Conservation (phyloP, 352 stramenopile genomes). For the Phytopythium boreale region DNA sequence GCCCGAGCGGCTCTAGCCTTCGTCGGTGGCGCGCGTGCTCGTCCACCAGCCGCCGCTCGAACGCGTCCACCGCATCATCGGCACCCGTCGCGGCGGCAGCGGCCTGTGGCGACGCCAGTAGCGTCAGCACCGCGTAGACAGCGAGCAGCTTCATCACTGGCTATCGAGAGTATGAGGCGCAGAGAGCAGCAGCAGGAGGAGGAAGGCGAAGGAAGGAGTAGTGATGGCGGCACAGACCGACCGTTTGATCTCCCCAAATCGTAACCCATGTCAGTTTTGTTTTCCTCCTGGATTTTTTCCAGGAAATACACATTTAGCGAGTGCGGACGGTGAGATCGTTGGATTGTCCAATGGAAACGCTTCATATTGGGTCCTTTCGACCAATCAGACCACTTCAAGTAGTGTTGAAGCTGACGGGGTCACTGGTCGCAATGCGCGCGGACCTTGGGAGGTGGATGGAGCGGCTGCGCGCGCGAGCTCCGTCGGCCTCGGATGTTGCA, state of each 20-base stretch:
- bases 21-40: slow-evolving; percentile 17
- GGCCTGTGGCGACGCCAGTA: background rate
- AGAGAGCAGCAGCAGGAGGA: background rate
- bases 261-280: slow-evolving; percentile 1
- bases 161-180: background rate
- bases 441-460: no score
- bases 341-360: background rate
- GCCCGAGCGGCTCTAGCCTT: slow-evolving; percentile 28
- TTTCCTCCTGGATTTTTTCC: slow-evolving; percentile 1
- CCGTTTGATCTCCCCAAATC: background rate
- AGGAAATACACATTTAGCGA: background rate
- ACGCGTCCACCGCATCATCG: slow-evolving; percentile 11
- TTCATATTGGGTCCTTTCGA: background rate
- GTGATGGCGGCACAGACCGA: background rate
- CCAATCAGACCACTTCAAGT: background rate
- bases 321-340: background rate
- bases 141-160: slow-evolving; percentile 1
- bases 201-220: background rate
- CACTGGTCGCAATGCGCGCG: no score
- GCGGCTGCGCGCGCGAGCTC: no score
- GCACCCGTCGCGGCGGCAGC: no score
- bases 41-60: slow-evolving; percentile 18
- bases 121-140: background rate
- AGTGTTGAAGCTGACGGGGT: no score
- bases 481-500: no score